Conservation (phyloP, 2,329 filamentous ascomycete species). For the Pestalotiopsis fici region DNA sequence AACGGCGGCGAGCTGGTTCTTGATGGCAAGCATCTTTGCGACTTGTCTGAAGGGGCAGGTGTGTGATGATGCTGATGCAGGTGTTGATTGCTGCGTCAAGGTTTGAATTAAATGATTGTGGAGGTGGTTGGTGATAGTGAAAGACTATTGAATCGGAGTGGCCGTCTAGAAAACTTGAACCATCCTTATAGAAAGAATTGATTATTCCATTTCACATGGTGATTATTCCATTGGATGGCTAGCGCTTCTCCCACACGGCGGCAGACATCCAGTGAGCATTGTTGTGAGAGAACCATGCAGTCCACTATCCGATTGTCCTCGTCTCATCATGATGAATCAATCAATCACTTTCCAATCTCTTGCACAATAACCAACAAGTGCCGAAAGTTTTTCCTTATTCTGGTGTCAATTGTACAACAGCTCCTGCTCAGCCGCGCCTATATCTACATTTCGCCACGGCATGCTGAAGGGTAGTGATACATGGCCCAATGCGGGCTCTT, state of each 20-base stretch:
- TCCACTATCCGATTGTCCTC: not conserved
- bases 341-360: not conserved
- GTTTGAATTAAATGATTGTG: not conserved
- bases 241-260: not conserved
- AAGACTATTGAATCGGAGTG: too few relatives aligned
- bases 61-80: not conserved
- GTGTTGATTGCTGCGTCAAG: not conserved
- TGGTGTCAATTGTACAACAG: constrained; percentile 3
- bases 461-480: not conserved
- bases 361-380: not conserved
- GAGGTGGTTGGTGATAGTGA: too few relatives aligned
- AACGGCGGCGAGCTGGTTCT: not conserved
- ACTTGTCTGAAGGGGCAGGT: not conserved
- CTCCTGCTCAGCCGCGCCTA: constrained; percentile 3
- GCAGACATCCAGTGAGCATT: not conserved
- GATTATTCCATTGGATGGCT: not conserved
- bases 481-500: not conserved
- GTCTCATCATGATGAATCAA: not conserved
- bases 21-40: not conserved
- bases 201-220: not conserved
- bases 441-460: not conserved
- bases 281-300: not conserved
- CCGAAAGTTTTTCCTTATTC: not conserved
- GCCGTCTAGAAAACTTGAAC: too few relatives aligned
- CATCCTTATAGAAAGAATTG: too few relatives aligned